Conservation (phyloP, 371 early-diverging fungal genomes). For the Smittium culicis region DNA sequence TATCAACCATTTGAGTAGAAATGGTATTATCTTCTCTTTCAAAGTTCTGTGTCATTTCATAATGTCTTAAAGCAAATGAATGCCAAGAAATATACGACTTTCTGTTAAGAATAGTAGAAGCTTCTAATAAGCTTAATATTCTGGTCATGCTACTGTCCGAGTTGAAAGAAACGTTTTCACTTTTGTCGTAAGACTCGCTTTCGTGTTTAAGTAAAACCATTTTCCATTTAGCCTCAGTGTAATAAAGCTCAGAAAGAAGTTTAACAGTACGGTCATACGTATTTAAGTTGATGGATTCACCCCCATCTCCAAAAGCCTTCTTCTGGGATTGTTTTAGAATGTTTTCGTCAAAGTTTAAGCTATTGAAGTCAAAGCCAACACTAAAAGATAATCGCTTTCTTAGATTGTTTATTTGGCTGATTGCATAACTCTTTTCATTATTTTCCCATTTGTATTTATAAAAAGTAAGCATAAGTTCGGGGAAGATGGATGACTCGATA, state of each 20-base stretch:
- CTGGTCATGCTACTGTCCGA: constrained; percentile 16
- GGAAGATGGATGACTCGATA: constrained; percentile 22
- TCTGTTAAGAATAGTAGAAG: constrained; percentile 83
- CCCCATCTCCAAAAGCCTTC: background rate
- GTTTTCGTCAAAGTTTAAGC: background rate
- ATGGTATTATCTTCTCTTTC: constrained; percentile 40
- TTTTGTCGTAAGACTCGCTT: background rate
- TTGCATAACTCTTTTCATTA: constrained; percentile 42
- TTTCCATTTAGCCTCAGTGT: constrained; percentile 4
- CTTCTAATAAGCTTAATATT: constrained; percentile 53
- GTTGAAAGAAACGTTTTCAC: background rate
- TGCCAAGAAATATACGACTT: constrained; percentile 98
- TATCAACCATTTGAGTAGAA: constrained; percentile 21
- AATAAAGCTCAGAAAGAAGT: constrained; percentile 7
- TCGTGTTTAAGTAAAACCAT: background rate
- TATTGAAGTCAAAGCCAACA: constrained; percentile 23
- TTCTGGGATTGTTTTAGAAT: background rate
- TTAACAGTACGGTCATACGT: background rate
- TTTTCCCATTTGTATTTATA: constrained; percentile 90
- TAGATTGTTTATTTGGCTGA: constrained; percentile 38
- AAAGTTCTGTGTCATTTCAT: constrained; percentile 68
- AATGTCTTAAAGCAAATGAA: constrained; percentile 91
- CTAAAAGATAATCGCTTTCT: constrained; percentile 24
- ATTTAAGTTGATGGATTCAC: background rate
- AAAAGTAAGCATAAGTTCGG: constrained; percentile 70